Evolutionary conservation across 1,139 yeast species (phyloP).

Genomic region (Pichia sp.): DNA sequence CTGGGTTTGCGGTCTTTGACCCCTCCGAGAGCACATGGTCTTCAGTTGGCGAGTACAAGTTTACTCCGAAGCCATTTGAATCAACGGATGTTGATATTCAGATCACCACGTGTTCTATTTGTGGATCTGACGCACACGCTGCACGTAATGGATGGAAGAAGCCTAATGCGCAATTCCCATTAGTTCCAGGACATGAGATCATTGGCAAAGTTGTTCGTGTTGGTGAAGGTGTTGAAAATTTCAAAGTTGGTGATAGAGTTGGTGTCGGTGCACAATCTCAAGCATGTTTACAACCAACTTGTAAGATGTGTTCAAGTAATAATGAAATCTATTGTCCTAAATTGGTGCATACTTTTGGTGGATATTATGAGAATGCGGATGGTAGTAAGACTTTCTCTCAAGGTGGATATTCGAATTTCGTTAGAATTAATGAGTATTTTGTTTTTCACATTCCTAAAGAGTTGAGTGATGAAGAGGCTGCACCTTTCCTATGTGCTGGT

Average conservation of each 20-base stretch:
- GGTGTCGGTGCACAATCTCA: constrained; percentile 54
- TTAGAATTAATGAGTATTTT: constrained; percentile 46
- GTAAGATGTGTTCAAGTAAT: constrained; percentile 39
- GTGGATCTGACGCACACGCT: constrained; percentile 49
- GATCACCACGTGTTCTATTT: constrained; percentile 47
- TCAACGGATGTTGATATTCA: constrained; percentile 48
- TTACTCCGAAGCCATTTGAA: constrained; percentile 41
- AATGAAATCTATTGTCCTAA: constrained; percentile 45
- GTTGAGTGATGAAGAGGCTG: constrained; percentile 41
- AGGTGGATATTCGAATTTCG: constrained; percentile 58
- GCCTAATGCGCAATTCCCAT: constrained; percentile 18
- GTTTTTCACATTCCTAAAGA: constrained; percentile 53
- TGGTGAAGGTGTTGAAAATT: constrained; percentile 39
- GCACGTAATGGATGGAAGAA: constrained; percentile 37
- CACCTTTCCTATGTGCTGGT: constrained; percentile 66
- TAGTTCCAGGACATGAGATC: constrained; percentile 43
- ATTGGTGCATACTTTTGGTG: constrained; percentile 39
- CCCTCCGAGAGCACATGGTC: constrained; percentile 30
- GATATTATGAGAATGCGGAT: constrained; percentile 29
- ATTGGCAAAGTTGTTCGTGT: constrained; percentile 36
- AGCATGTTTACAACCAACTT: constrained; percentile 38
- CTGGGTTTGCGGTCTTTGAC: constrained; percentile 32
- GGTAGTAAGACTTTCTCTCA: constrained; percentile 33
- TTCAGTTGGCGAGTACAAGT: constrained; percentile 28
- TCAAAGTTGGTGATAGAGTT: constrained; percentile 52